These are phyloP conservation scores for Sanghuangporus baumii DNA, from an alignment of 1,284 basidiomycete genomes.

Conservation along the genomic window DNA sequence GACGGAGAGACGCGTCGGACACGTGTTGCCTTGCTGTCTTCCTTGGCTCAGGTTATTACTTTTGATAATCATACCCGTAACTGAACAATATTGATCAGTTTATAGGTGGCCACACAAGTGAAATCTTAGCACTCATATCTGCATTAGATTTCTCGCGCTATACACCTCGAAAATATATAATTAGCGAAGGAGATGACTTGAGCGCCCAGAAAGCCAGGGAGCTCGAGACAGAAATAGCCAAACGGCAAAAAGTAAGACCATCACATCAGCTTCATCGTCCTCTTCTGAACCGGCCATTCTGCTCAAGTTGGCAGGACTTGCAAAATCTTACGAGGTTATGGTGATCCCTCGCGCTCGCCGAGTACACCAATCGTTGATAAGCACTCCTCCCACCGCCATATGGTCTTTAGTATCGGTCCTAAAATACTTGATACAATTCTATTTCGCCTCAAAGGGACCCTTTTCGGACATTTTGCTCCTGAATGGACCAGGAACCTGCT, in stretches of 20 bases:
- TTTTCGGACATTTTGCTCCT: slow-evolving; percentile 81
- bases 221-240: slow-evolving; percentile 45
- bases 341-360: slow-evolving; percentile 79
- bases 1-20: neutral
- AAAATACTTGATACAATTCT: slow-evolving; percentile 49
- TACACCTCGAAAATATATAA: slow-evolving; percentile 73
- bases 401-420: slow-evolving; percentile 55
- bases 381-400: slow-evolving; percentile 60
- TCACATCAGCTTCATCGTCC: neutral
- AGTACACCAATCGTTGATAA: slow-evolving; percentile 74
- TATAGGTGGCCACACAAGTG: slow-evolving; percentile 90
- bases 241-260: slow-evolving; percentile 5
- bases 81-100: slow-evolving; percentile 8
- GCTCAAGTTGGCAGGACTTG: slow-evolving; percentile 3
- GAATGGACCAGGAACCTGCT: slow-evolving; percentile 95
- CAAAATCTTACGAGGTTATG: slow-evolving; percentile 44
- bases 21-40: slow-evolving; percentile 45
- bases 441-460: slow-evolving; percentile 33
- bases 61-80: neutral
- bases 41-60: slow-evolving; percentile 49
- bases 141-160: slow-evolving; percentile 77
- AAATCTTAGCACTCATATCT: slow-evolving; percentile 76
- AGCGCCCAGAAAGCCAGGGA: slow-evolving; percentile 67
- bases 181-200: slow-evolving; percentile 78
- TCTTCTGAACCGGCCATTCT: slow-evolving; percentile 6